phyloP scores from a whole-genome alignment of 2,329 filamentous ascomycete species.

The Fusarium albidum region DNA sequence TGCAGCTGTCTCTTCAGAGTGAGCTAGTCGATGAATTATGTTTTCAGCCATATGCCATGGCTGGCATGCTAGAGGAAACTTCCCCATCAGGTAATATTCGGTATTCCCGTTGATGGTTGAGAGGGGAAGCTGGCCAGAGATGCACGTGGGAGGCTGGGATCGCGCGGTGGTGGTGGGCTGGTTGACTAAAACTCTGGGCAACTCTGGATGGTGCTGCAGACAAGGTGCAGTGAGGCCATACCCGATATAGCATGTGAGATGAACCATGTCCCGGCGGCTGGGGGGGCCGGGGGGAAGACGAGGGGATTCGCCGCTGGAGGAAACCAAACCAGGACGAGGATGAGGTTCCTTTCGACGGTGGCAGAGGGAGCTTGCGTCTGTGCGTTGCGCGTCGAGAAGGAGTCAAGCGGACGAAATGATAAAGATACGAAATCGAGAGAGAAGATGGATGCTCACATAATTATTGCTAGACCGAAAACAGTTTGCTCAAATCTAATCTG shows the following conservation, averaged over 20 bases:
- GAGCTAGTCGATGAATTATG: background rate
- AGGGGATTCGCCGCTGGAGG: slow-evolving; percentile 18
- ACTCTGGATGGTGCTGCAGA: slow-evolving; percentile 5
- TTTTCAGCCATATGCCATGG: background rate
- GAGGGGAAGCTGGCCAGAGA: slow-evolving; percentile 9
- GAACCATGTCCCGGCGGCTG: slow-evolving; percentile 34
- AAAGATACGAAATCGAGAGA: background rate
- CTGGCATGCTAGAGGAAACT: slow-evolving; percentile 12
- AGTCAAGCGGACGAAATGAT: background rate
- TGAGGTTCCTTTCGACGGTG: slow-evolving; percentile 8
- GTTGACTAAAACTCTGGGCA: slow-evolving; percentile 22
- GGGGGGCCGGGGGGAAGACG: background rate
- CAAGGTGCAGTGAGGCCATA: slow-evolving; percentile 32
- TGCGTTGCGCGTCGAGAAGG: slow-evolving; percentile 6
- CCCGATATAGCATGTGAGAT: slow-evolving; percentile 36
- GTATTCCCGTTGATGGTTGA: background rate
- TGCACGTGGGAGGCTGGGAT: slow-evolving; percentile 33
- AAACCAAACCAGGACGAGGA: slow-evolving; percentile 5
- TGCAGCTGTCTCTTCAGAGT: background rate
- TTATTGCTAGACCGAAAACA: background rate
- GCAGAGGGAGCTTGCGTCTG: slow-evolving; percentile 1
- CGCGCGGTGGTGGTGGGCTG: slow-evolving; percentile 19
- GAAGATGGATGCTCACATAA: background rate
- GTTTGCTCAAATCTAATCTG: too few relatives aligned
- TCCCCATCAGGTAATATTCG: background rate